These are phyloP conservation scores for Macroventuria anomochaeta DNA, from an alignment of 2,329 filamentous ascomycete genomes.

Conservation along the genomic window DNA sequence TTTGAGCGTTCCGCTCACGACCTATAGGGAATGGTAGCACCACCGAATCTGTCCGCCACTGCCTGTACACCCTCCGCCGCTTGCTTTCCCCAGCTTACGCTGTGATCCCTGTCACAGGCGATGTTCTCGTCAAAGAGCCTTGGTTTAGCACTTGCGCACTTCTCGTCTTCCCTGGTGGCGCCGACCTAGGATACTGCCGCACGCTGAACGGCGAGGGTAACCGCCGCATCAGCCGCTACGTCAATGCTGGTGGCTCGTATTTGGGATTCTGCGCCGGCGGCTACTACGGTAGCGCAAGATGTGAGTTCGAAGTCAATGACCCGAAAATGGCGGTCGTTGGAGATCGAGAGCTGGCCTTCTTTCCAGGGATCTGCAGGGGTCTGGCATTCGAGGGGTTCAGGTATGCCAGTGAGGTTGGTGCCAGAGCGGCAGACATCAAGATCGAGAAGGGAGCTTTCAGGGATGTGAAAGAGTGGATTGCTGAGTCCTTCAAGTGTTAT, in stretches of 20 bases:
- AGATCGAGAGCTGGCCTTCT: conserved; percentile 84
- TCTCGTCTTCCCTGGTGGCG: conserved; percentile 90
- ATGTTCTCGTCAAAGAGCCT: conserved; percentile 84
- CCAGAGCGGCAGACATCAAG: conserved; percentile 71
- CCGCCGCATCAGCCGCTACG: conserved; percentile 80
- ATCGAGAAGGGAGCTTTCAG: conserved; percentile 68
- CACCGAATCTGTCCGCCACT: conserved; percentile 86
- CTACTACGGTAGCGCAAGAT: conserved; percentile 82
- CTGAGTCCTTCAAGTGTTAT: conserved; percentile 74
- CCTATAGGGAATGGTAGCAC: conserved; percentile 79
- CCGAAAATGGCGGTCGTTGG: conserved; percentile 83
- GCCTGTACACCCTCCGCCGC: conserved; percentile 82
- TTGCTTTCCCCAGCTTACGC: conserved; percentile 91
- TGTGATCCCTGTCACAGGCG: conserved; percentile 81
- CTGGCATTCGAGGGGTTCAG: conserved; percentile 88
- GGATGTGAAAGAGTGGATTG: conserved; percentile 55
- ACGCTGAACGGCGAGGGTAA: conserved; percentile 89
- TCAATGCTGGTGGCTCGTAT: conserved; percentile 83
- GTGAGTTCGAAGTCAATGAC: conserved; percentile 92
- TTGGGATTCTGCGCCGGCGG: conserved; percentile 93
- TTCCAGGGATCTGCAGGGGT: conserved; percentile 83
- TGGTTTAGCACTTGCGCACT: conserved; percentile 88
- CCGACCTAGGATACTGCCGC: conserved; percentile 90
- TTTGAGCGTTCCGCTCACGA: not conserved
- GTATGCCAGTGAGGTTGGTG: conserved; percentile 86